Base-by-base conservation (phyloP, 2,329 filamentous ascomycete species). In the Akanthomyces lecanii region DNA sequence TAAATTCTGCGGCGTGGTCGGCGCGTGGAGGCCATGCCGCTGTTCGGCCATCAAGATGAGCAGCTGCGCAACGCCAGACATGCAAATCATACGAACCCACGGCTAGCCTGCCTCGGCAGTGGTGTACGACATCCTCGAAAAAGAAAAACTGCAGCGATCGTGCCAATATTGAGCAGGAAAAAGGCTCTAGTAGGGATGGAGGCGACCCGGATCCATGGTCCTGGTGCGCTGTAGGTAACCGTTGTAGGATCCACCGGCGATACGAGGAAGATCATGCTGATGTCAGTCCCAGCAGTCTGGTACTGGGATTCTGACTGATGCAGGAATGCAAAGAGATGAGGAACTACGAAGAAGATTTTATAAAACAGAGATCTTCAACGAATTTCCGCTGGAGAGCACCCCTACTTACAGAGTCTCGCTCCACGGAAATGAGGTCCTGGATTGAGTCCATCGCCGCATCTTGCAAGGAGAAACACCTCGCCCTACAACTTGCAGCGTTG, bases 231-330 rank as follows among this genome's bases (percentile, higher is more conserved):
- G 57, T 44, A 28, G 10, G 21, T 40, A 51, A n/a, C 47, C 47
- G 57, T 57, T 38, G 23, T 11, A 2, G 16, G 36, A 21, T 52
- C 18, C 57, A 52, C 47, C n/a, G 25, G 25, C 38, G 18, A 60
- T 60, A 60, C 57, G 57, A 60, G 47, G 30, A 42, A 42, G 30
- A 57, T 36, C 23, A 38, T n/a, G 55, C n/a, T 23, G 16, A 36
- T 57, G 40, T 33, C 54, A 57, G 12, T 53, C 42, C 55, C 55
- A 48, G 28, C 3, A 21, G 23, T 23, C 14, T 57, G 55, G n/a
- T n/a, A 57, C 16, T 10, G 54, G 3, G 16, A 18, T 11, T 30
- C 8, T 11, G 8, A 28, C 7, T 12, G 3, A 21, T 23, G 14
- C n/a, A 23, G 30, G 30, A 11, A 38, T 16, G 23, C 16, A 10